phyloP scores from a whole-genome alignment of 177 flowering plant genomes.

The Vitis hybrid region DNA sequence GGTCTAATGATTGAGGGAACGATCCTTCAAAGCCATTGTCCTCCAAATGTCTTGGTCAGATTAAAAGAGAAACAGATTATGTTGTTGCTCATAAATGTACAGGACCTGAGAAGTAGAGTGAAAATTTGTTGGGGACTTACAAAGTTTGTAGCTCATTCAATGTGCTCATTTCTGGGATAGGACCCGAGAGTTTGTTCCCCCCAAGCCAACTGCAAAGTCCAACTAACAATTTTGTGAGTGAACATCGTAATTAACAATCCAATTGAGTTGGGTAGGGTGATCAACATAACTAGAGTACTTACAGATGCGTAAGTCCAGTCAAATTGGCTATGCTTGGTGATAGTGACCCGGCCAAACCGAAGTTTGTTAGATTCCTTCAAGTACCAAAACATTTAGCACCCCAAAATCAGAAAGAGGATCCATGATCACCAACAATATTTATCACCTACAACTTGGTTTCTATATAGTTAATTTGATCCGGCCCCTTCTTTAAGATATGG shows the following conservation, averaged over 20 bases:
- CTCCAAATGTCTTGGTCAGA: conserved; percentile 65
- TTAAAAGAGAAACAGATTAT: conserved; percentile 6
- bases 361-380: conserved; percentile 57
- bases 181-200: conserved; percentile 61
- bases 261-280: neutral
- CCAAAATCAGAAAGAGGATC: neutral
- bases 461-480: no score
- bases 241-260: neutral
- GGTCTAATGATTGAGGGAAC: conserved; percentile 54
- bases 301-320: conserved; percentile 64
- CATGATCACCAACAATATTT: no score
- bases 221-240: neutral
- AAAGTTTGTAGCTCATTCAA: conserved; percentile 48
- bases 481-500: no score
- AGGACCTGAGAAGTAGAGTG: neutral
- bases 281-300: conserved; percentile 26
- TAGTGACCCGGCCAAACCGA: conserved; percentile 53
- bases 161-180: conserved; percentile 56
- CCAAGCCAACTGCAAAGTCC: conserved; percentile 55
- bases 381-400: neutral
- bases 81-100: neutral
- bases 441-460: no score
- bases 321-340: conserved; percentile 50
- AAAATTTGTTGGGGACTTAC: conserved; percentile 37
- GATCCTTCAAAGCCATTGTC: conserved; percentile 63